These are phyloP conservation scores for Populus trichocarpa DNA, from an alignment of 441 rosid genomes.

Conservation along the genomic window DNA sequence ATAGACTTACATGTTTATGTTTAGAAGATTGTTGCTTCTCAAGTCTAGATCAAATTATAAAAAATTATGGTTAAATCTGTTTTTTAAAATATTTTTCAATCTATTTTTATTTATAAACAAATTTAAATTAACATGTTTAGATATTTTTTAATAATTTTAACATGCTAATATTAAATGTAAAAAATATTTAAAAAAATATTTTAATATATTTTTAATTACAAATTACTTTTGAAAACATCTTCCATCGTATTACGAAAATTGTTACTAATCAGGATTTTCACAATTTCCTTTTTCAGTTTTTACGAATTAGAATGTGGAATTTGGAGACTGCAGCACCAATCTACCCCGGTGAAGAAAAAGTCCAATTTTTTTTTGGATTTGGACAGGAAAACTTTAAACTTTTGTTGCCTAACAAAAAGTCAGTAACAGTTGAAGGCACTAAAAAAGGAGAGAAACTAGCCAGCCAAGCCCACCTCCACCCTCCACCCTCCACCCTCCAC, in stretches of 20 bases:
- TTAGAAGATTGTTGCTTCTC: no score
- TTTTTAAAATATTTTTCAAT: no score
- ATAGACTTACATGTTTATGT: no score
- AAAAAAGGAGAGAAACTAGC: slow-evolving; percentile 13
- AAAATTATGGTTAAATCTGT: no score
- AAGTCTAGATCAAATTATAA: no score
- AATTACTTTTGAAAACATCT: no score
- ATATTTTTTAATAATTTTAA: no score
- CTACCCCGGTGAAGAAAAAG: slow-evolving; percentile 17
- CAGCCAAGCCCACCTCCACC: slow-evolving; percentile 20
- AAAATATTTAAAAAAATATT: no score
- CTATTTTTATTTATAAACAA: no score
- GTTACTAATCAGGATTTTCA: neutral
- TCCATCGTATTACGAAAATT: no score
- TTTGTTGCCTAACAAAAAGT: slow-evolving; percentile 14
- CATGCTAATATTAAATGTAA: neutral
- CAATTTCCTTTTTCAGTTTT: neutral
- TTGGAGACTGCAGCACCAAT: neutral
- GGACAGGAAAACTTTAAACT: neutral
- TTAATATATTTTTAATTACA: no score
- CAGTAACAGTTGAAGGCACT: slow-evolving; percentile 22
- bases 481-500: neutral
- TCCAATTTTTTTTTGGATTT: slow-evolving; percentile 14
- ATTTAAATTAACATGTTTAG: no score
- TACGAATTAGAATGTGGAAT: neutral